Evolutionary conservation across 257 asterid species (phyloP).

Genomic region (Solanum bulbocastanum): DNA sequence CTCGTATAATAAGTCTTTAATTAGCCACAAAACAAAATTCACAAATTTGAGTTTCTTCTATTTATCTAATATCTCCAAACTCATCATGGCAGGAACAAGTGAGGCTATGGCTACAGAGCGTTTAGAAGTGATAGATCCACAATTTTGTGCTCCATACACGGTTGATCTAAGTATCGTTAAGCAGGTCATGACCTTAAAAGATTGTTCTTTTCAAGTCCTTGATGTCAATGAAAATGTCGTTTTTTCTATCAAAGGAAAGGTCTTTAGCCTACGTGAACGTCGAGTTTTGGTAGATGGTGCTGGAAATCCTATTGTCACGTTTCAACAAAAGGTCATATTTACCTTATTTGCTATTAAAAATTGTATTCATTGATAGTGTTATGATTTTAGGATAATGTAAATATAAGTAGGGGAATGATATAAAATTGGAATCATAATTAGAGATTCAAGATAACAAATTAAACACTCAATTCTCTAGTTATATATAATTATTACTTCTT

Average conservation of each 20-base stretch:
- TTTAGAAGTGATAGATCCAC: conserved; percentile 49
- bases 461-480: background rate
- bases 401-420: background rate
- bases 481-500: too few relatives aligned
- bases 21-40: background rate
- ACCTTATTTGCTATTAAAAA: background rate
- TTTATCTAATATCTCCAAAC: background rate
- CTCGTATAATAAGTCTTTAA: background rate
- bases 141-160: conserved; percentile 54
- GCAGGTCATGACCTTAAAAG: conserved; percentile 22
- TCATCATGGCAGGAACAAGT: background rate
- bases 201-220: conserved; percentile 12
- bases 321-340: conserved; percentile 51
- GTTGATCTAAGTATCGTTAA: conserved; percentile 50
- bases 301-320: conserved; percentile 55
- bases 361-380: too few relatives aligned
- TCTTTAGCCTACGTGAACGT: conserved; percentile 59
- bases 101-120: conserved; percentile 4
- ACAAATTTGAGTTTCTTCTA: background rate
- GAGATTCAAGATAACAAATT: background rate
- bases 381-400: background rate
- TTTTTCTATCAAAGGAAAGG: conserved; percentile 52
- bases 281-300: conserved; percentile 65
- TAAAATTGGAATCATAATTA: background rate
- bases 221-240: conserved; percentile 54